Evolutionary conservation across 139 green algal species (phyloP).

Genomic region (Coccomyxa sp.): DNA sequence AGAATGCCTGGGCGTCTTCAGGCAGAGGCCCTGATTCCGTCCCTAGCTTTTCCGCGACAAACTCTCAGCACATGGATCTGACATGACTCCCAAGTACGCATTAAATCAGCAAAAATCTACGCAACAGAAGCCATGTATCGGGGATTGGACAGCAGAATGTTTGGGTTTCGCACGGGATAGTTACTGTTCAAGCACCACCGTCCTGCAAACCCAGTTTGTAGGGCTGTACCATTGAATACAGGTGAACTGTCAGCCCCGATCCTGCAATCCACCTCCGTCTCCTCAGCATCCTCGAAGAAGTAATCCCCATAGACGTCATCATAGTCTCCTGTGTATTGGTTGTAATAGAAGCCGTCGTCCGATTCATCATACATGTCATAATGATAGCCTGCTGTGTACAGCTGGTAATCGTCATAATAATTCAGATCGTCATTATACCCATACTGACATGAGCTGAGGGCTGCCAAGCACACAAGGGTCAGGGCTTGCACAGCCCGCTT

Average conservation of each 20-base stretch:
- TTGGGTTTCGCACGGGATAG: too few relatives aligned
- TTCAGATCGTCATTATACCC: not conserved
- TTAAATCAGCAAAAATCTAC: too few relatives aligned
- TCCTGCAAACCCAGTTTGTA: not conserved
- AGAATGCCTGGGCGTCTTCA: not conserved
- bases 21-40: not conserved
- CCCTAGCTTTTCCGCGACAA: too few relatives aligned
- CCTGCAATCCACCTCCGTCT: not conserved
- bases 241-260: not conserved
- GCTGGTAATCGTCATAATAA: conserved; percentile 14
- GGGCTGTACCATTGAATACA: not conserved
- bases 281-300: conserved; percentile 4
- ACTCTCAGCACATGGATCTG: too few relatives aligned
- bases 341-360: conserved; percentile 7
- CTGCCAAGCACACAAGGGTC: not conserved
- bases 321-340: conserved; percentile 4
- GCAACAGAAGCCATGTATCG: too few relatives aligned
- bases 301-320: conserved; percentile 19
- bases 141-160: too few relatives aligned
- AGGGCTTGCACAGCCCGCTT: not conserved
- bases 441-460: conserved; percentile 1
- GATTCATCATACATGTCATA: conserved; percentile 5
- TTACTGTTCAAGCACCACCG: too few relatives aligned
- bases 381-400: conserved; percentile 6
- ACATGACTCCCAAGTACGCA: too few relatives aligned